Percentiles rank a stretch among this genome's conserved stretches.
These are phyloP conservation scores for Lasiosphaeriaceae sp. DNA, from an alignment of 495 filamentous ascomycete species.

Conservation along the genomic window DNA sequence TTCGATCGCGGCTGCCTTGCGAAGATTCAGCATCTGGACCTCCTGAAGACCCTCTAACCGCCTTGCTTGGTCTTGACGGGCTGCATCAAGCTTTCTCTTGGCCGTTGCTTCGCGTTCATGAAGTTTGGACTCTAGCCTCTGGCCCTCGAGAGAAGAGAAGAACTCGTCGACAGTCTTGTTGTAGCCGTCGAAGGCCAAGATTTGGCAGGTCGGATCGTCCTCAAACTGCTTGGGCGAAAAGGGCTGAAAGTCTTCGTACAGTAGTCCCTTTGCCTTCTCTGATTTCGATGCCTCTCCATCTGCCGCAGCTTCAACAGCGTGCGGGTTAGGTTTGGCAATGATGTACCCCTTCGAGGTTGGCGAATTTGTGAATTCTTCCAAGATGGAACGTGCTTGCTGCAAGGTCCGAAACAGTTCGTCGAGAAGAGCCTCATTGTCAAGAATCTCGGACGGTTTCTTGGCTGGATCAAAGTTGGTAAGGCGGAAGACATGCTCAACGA, in stretches of 20 bases:
- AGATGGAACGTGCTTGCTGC: constrained; percentile 59
- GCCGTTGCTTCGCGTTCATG: constrained; percentile 77
- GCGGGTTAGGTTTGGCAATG: constrained; percentile 62
- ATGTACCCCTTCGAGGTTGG: constrained; percentile 75
- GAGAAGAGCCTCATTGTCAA: constrained; percentile 61
- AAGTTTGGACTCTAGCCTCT: constrained; percentile 80
- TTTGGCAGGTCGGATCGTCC: constrained; percentile 55
- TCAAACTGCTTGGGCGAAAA: constrained; percentile 85
- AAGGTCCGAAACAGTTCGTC: constrained; percentile 61
- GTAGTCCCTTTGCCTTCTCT: constrained; percentile 44
- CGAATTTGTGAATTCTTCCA: constrained; percentile 56
- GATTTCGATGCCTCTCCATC: constrained; percentile 30
- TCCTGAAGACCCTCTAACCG: constrained; percentile 77
- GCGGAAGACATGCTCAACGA: constrained; percentile 82
- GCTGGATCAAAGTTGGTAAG: constrained; percentile 62
- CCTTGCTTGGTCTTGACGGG: constrained; percentile 75
- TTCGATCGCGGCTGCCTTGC: constrained; percentile 85
- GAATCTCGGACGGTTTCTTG: constrained; percentile 60
- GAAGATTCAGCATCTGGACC: constrained; percentile 74
- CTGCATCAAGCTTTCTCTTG: constrained; percentile 75
- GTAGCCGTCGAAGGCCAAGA: constrained; percentile 76
- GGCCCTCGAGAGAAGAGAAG: constrained; percentile 92
- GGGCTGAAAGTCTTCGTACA: constrained; percentile 96
- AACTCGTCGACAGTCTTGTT: constrained; percentile 95
- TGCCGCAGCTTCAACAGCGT: constrained; percentile 24